phyloP scores from a whole-genome alignment of 768 basidiomycete species.

The Lyophyllum decastes region DNA sequence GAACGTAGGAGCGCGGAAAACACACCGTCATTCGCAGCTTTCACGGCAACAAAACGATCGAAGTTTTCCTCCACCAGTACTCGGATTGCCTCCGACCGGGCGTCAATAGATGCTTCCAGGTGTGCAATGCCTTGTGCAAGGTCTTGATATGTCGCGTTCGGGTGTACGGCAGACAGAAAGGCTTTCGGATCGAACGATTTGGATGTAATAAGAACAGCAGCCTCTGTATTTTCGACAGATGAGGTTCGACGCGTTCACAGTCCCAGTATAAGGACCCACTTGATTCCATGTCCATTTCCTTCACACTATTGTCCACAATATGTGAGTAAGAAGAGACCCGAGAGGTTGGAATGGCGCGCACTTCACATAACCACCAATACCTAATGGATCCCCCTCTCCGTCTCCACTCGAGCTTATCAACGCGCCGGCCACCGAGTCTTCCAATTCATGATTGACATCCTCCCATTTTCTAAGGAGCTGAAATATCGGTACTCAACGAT shows the following conservation, averaged over 20 bases:
- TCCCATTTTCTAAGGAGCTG: slow-evolving; percentile 73
- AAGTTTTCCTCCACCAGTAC: slow-evolving; percentile 97
- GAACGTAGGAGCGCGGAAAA: slow-evolving; percentile 1
- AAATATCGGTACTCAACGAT: slow-evolving; percentile 3
- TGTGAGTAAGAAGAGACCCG: slow-evolving; percentile 7
- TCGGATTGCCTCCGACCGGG: slow-evolving; percentile 91
- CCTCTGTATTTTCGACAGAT: slow-evolving; percentile 47
- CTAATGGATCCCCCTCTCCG: slow-evolving; percentile 74
- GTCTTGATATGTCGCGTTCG: slow-evolving; percentile 94
- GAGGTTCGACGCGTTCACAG: not conserved
- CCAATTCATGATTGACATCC: slow-evolving; percentile 82
- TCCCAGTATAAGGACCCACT: slow-evolving; percentile 46
- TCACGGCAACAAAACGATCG: slow-evolving; percentile 96
- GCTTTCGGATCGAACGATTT: slow-evolving; percentile 96
- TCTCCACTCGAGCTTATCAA: slow-evolving; percentile 61
- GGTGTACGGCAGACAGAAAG: slow-evolving; percentile 89
- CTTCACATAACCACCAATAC: slow-evolving; percentile 68
- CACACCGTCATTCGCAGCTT: slow-evolving; percentile 92
- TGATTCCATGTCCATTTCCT: slow-evolving; percentile 74
- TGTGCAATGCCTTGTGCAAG: slow-evolving; percentile 75
- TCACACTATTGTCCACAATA: slow-evolving; percentile 40
- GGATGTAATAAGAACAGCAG: slow-evolving; percentile 81
- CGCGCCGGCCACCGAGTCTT: slow-evolving; percentile 72
- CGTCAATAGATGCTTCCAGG: slow-evolving; percentile 80
- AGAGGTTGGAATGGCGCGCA: slow-evolving; percentile 31